A percentile compares a stretch with the other conserved stretches of the same genome.
Evolutionary conservation across 2,329 filamentous ascomycete genomes (phyloP).

Genomic region (Phoma sp.): DNA sequence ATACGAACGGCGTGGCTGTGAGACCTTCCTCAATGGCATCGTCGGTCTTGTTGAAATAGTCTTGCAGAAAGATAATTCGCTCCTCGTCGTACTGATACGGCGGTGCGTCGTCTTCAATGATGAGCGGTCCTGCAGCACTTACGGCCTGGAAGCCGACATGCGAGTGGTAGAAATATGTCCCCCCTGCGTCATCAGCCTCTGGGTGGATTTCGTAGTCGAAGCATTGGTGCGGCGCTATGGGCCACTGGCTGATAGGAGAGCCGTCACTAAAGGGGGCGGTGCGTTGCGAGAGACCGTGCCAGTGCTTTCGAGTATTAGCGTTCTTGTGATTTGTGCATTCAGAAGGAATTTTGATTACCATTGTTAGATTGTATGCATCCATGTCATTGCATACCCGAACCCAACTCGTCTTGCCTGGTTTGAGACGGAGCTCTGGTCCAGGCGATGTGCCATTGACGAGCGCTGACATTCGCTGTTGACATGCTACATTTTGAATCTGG

Average conservation of each 20-base stretch:
- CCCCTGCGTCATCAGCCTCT: constrained; percentile 56
- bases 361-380: constrained; percentile 60
- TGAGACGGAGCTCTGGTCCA: constrained; percentile 57
- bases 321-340: neutral
- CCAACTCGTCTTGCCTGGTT: constrained; percentile 58
- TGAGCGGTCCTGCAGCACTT: constrained; percentile 63
- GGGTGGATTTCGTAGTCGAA: constrained; percentile 71
- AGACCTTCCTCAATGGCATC: constrained; percentile 59
- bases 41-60: constrained; percentile 65
- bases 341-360: constrained; percentile 46
- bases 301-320: constrained; percentile 57
- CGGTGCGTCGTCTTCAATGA: constrained; percentile 58
- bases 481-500: constrained; percentile 53
- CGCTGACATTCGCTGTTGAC: constrained; percentile 55
- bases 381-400: constrained; percentile 67
- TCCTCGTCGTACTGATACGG: constrained; percentile 70
- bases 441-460: constrained; percentile 61
- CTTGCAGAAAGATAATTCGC: constrained; percentile 60
- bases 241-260: constrained; percentile 68
- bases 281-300: constrained; percentile 68
- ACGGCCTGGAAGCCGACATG: constrained; percentile 68
- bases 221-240: constrained; percentile 65
- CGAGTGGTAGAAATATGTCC: constrained; percentile 73
- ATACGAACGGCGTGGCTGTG: constrained; percentile 57
- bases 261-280: constrained; percentile 70